These are phyloP conservation scores for Vaccinium darrowii DNA, from an alignment of 148 eudicot genomes.

Conservation along the genomic window DNA sequence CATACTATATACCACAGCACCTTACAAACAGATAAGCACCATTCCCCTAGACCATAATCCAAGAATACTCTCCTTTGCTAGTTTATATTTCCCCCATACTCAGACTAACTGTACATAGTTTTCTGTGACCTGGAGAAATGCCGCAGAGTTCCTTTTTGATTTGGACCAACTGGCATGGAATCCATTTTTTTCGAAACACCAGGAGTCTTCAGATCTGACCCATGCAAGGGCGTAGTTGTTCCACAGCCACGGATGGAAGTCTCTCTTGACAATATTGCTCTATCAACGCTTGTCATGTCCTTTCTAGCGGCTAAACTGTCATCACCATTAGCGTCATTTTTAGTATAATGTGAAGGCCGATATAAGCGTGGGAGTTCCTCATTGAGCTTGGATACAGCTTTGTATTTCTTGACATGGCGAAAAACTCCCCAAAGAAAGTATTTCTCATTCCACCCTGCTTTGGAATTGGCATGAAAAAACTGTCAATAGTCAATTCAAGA, in stretches of 20 bases:
- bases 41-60: neutral
- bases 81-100: neutral
- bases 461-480: neutral
- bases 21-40: neutral
- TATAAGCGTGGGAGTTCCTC: neutral
- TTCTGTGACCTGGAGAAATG: constrained; percentile 1
- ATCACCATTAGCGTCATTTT: neutral
- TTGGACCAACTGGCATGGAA: too few species aligned
- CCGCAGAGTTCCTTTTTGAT: neutral
- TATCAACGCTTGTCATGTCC: constrained; percentile 30
- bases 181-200: neutral
- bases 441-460: constrained; percentile 28
- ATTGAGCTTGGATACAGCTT: neutral
- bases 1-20: too few species aligned
- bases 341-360: neutral
- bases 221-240: neutral
- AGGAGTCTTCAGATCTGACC: neutral
- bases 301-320: constrained; percentile 31
- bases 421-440: constrained; percentile 46
- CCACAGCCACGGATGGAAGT: neutral
- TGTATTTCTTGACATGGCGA: constrained; percentile 3
- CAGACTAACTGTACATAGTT: neutral
- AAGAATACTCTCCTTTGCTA: neutral
- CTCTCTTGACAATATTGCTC: constrained; percentile 12
- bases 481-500: neutral